These are phyloP conservation scores for Artomyces pyxidatus DNA, from an alignment of 768 basidiomycete genomes.

Conservation along the genomic window DNA sequence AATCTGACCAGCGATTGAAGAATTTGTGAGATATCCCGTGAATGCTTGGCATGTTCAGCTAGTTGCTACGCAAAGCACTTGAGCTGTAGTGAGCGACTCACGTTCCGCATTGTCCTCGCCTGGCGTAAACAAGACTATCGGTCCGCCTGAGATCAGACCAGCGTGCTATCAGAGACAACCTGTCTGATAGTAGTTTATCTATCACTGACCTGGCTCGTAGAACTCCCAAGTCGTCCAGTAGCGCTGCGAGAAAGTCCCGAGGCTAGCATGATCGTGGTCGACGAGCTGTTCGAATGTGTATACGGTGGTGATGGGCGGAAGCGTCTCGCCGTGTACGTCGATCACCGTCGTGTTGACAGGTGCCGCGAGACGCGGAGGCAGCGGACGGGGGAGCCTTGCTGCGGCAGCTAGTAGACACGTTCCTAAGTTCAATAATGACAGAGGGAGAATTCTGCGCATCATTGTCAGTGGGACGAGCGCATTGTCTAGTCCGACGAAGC, in stretches of 20 bases:
- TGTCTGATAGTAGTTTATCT: too few species aligned
- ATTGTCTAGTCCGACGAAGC: too few species aligned
- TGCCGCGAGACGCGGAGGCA: too few species aligned
- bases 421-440: too few species aligned
- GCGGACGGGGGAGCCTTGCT: too few species aligned
- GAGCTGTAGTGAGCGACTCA: slow-evolving; percentile 14
- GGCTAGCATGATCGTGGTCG: slow-evolving; percentile 44
- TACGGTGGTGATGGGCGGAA: slow-evolving; percentile 26
- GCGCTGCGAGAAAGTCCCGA: slow-evolving; percentile 68
- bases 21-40: slow-evolving; percentile 51
- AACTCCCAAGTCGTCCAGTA: slow-evolving; percentile 66
- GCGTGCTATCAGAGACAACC: too few species aligned
- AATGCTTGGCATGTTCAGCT: slow-evolving; percentile 36
- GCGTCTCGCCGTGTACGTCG: slow-evolving; percentile 16
- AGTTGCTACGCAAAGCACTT: background rate
- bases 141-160: too few species aligned
- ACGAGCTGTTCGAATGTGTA: slow-evolving; percentile 50
- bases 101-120: slow-evolving; percentile 53
- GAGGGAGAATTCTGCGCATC: too few species aligned
- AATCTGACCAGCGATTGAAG: slow-evolving; percentile 53
- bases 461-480: too few species aligned
- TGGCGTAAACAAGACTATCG: slow-evolving; percentile 58
- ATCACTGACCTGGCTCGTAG: slow-evolving; percentile 35
- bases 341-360: too few species aligned
- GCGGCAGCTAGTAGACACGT: too few species aligned